Evolutionary conservation across 371 early-diverging fungal genomes (phyloP).

Genomic region (Mucor lusitanicus): DNA sequence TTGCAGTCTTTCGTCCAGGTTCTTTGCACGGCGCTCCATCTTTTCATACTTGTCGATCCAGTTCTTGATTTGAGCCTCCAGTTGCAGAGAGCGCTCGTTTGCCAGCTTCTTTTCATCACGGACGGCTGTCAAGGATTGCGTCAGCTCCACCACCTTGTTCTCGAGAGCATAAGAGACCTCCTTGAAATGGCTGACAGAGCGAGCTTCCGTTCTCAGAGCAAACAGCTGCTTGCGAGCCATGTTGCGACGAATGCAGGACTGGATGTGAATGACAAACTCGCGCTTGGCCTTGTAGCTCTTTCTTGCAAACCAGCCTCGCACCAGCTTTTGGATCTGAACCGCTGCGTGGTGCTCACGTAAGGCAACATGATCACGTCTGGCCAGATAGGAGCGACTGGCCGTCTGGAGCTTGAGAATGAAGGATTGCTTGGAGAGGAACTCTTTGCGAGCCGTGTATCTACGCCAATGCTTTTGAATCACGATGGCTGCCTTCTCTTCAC

Average conservation of each 20-base stretch:
- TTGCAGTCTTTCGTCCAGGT: slow-evolving; percentile 52
- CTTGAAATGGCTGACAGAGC: slow-evolving; percentile 90
- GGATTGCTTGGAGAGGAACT: slow-evolving; percentile 42
- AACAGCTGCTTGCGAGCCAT: slow-evolving; percentile 68
- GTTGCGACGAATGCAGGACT: slow-evolving; percentile 83
- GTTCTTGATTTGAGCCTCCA: slow-evolving; percentile 69
- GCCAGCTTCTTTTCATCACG: slow-evolving; percentile 69
- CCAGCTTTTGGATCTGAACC: slow-evolving; percentile 70
- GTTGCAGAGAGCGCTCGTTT: slow-evolving; percentile 53
- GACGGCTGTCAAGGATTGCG: slow-evolving; percentile 74
- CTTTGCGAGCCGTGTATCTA: slow-evolving; percentile 64
- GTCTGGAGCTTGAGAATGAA: slow-evolving; percentile 53
- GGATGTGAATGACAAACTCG: slow-evolving; percentile 71
- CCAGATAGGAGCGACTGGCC: slow-evolving; percentile 60
- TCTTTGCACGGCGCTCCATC: slow-evolving; percentile 52
- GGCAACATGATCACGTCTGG: slow-evolving; percentile 47
- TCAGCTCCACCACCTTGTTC: slow-evolving; percentile 93
- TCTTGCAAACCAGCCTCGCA: slow-evolving; percentile 71
- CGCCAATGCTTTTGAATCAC: slow-evolving; percentile 76
- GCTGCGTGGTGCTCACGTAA: slow-evolving; percentile 71
- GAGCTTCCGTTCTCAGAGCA: slow-evolving; percentile 80
- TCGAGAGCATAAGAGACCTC: slow-evolving; percentile 95
- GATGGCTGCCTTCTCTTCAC: slow-evolving; percentile 74
- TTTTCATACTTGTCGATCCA: slow-evolving; percentile 79
- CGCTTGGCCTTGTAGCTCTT: slow-evolving; percentile 53